These are phyloP conservation scores for Fusarium sp. DNA, from an alignment of 2,329 filamentous ascomycete species.

Conservation along the genomic window DNA sequence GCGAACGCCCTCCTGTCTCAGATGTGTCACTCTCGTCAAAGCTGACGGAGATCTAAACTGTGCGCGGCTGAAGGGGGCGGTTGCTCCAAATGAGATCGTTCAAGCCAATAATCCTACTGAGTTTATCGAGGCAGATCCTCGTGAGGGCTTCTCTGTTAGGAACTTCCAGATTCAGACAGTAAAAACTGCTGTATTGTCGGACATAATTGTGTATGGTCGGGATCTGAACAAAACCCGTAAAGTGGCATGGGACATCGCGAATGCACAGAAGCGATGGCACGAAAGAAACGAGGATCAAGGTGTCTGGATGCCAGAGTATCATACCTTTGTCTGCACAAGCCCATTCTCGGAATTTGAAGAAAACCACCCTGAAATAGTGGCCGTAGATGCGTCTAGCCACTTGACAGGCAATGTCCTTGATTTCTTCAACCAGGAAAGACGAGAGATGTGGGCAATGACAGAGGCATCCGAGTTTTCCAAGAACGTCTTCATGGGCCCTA, in stretches of 20 bases:
- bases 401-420: conserved; percentile 85
- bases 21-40: conserved; percentile 88
- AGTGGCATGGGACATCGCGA: conserved; percentile 76
- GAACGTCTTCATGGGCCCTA: conserved; percentile 92
- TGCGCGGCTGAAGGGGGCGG: conserved; percentile 86
- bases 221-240: conserved; percentile 71
- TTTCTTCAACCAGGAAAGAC: conserved; percentile 88
- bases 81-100: conserved; percentile 84
- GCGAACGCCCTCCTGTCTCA: conserved; percentile 77
- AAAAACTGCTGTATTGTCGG: conserved; percentile 88
- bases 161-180: conserved; percentile 97
- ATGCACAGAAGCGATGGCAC: conserved; percentile 82
- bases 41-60: conserved; percentile 81
- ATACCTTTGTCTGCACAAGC: conserved; percentile 81
- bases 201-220: conserved; percentile 92
- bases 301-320: conserved; percentile 74
- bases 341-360: conserved; percentile 79
- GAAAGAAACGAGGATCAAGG: conserved; percentile 70
- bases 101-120: conserved; percentile 62
- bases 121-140: conserved; percentile 87
- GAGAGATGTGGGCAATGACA: conserved; percentile 96
- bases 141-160: conserved; percentile 91
- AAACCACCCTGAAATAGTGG: conserved; percentile 76
- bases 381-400: conserved; percentile 77
- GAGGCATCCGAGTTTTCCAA: conserved; percentile 86